phyloP scores from a whole-genome alignment of 495 filamentous ascomycete genomes.

The Penicillium robsamsonii region DNA sequence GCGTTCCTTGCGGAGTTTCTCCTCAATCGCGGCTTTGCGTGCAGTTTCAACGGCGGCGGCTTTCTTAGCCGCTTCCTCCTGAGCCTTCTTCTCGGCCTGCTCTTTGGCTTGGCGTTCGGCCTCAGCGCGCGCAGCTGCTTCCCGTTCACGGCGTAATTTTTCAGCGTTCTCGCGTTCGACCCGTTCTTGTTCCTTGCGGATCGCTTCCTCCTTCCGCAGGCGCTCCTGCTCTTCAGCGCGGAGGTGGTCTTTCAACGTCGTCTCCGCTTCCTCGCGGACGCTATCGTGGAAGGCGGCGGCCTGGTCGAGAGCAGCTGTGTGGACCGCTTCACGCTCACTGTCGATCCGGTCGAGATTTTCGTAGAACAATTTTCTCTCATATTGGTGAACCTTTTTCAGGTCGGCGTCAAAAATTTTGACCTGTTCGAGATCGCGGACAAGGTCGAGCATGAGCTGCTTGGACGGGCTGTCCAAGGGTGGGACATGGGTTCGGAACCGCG shows the following conservation, averaged over 20 bases:
- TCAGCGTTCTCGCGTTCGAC: constrained; percentile 41
- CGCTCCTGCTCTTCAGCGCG: constrained; percentile 38
- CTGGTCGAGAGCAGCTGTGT: constrained; percentile 60
- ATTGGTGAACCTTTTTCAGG: constrained; percentile 43
- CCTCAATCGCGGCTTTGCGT: constrained; percentile 40
- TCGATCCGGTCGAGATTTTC: constrained; percentile 47
- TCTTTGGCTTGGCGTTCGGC: constrained; percentile 42
- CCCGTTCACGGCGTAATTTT: constrained; percentile 32
- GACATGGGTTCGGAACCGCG: constrained; percentile 25
- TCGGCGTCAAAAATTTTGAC: constrained; percentile 40
- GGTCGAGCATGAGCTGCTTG: constrained; percentile 48
- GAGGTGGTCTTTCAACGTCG: constrained; percentile 33
- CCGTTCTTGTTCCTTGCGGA: constrained; percentile 37
- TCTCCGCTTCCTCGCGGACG: constrained; percentile 59
- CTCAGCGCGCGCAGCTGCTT: constrained; percentile 42
- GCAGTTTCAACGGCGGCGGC: constrained; percentile 41
- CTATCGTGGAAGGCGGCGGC: constrained; percentile 62
- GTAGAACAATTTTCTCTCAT: constrained; percentile 45
- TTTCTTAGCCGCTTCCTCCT: constrained; percentile 29
- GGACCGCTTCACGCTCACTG: constrained; percentile 43
- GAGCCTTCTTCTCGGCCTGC: constrained; percentile 42
- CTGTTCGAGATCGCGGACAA: constrained; percentile 41
- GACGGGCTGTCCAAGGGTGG: constrained; percentile 39
- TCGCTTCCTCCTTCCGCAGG: constrained; percentile 35
- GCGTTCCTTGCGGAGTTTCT: constrained; percentile 56